A percentile compares a stretch with the other conserved stretches of the same genome.
Evolutionary conservation across 805 yeast genomes (phyloP).

Genomic region (Hanseniaspora vineae): DNA sequence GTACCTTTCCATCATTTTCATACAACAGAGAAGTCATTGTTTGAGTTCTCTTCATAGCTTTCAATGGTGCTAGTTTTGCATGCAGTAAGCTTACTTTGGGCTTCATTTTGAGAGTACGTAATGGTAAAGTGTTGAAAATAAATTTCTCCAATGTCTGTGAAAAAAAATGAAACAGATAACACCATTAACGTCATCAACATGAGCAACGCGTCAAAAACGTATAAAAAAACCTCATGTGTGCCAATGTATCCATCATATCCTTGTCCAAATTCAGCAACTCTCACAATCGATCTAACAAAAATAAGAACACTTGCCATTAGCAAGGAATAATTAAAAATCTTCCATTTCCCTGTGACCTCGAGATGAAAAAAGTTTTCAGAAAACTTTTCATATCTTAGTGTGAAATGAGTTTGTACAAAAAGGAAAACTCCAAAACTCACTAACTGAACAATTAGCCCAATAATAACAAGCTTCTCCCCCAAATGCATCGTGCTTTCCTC

Average conservation of each 20-base stretch:
- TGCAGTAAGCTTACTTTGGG: too few species aligned
- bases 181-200: neutral
- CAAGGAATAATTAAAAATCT: constrained; percentile 7
- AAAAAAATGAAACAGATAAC: neutral
- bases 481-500: neutral
- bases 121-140: neutral
- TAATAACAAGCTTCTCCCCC: constrained; percentile 17
- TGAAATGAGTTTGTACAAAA: constrained; percentile 11
- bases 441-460: constrained; percentile 22
- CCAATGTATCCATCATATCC: constrained; percentile 19
- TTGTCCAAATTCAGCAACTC: constrained; percentile 21
- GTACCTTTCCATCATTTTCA: too few species aligned
- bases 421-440: constrained; percentile 20
- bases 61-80: too few species aligned
- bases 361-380: neutral
- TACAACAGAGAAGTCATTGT: too few species aligned
- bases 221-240: constrained; percentile 18
- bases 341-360: constrained; percentile 7
- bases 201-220: constrained; percentile 17
- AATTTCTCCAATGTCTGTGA: neutral
- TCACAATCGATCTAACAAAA: constrained; percentile 20
- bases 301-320: constrained; percentile 11
- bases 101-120: too few species aligned
- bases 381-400: constrained; percentile 3
- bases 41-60: too few species aligned